Evolutionary conservation across 2,329 filamentous ascomycete species (phyloP).

Genomic region (Mycogone perniciosa): DNA sequence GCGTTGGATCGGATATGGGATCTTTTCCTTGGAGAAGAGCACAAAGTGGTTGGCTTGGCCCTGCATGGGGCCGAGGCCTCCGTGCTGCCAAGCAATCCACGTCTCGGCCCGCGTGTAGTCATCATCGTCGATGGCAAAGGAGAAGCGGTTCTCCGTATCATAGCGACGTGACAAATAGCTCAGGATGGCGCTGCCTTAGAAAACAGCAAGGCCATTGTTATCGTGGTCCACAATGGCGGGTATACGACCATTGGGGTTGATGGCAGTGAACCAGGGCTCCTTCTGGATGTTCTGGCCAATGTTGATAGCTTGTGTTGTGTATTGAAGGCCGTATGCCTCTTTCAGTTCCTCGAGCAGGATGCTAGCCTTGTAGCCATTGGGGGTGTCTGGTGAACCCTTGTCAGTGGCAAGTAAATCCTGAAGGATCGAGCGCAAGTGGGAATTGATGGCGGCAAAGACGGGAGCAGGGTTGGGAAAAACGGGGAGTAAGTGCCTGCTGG

Average conservation of each 20-base stretch:
- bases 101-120: conserved; percentile 30
- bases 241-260: conserved; percentile 60
- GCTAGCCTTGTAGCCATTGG: conserved; percentile 51
- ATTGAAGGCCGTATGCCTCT: conserved; percentile 55
- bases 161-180: conserved; percentile 68
- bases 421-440: not conserved
- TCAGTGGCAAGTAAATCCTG: conserved; percentile 2
- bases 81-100: conserved; percentile 67
- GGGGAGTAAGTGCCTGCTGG: too few relatives aligned
- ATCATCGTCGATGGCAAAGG: conserved; percentile 32
- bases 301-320: conserved; percentile 53
- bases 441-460: not conserved
- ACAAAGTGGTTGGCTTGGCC: conserved; percentile 71
- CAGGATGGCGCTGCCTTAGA: conserved; percentile 70
- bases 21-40: conserved; percentile 59
- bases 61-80: conserved; percentile 66
- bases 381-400: conserved; percentile 33
- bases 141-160: conserved; percentile 48
- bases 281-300: conserved; percentile 60
- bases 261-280: conserved; percentile 57
- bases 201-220: conserved; percentile 55
- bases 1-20: conserved; percentile 64
- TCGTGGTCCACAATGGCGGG: conserved; percentile 62
- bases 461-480: not conserved
- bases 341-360: conserved; percentile 62